A percentile compares a stretch with the other conserved stretches of the same genome.
Evolutionary conservation across 2,329 filamentous ascomycete species (phyloP).

Genomic region (Fusarium penzigii): DNA sequence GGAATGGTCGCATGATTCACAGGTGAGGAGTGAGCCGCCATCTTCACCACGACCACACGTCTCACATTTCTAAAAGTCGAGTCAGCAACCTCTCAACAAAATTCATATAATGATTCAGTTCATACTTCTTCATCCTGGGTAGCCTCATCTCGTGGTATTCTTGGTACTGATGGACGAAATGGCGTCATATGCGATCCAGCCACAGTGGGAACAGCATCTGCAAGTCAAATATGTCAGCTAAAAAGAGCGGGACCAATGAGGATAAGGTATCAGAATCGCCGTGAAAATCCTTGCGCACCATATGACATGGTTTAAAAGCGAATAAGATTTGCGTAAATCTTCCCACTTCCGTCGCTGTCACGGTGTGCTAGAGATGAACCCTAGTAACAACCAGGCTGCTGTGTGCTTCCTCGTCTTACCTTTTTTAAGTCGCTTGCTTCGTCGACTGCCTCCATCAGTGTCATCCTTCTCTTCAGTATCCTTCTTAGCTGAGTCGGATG

Average conservation of each 20-base stretch:
- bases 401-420: slow-evolving; percentile 16
- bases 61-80: slow-evolving; percentile 67
- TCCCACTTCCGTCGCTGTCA: slow-evolving; percentile 16
- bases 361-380: background rate
- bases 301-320: slow-evolving; percentile 15
- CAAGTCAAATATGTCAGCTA: slow-evolving; percentile 23
- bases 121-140: slow-evolving; percentile 44
- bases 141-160: slow-evolving; percentile 58
- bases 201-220: slow-evolving; percentile 73
- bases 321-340: slow-evolving; percentile 19
- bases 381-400: no score
- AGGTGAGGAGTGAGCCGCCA: slow-evolving; percentile 69
- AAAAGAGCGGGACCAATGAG: slow-evolving; percentile 20
- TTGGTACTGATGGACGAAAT: slow-evolving; percentile 78
- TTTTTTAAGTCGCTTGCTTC: slow-evolving; percentile 92
- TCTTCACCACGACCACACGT: slow-evolving; percentile 81
- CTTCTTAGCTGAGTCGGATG: slow-evolving; percentile 47
- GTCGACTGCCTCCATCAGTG: slow-evolving; percentile 67
- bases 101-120: background rate
- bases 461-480: slow-evolving; percentile 58
- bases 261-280: slow-evolving; percentile 17
- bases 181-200: slow-evolving; percentile 96
- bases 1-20: slow-evolving; percentile 88
- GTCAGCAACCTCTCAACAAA: slow-evolving; percentile 27
- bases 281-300: slow-evolving; percentile 27